Percentiles rank a stretch among this genome's conserved stretches.
Conservation (phyloP, 2,329 filamentous ascomycete species). For the Epichloe elymi region DNA sequence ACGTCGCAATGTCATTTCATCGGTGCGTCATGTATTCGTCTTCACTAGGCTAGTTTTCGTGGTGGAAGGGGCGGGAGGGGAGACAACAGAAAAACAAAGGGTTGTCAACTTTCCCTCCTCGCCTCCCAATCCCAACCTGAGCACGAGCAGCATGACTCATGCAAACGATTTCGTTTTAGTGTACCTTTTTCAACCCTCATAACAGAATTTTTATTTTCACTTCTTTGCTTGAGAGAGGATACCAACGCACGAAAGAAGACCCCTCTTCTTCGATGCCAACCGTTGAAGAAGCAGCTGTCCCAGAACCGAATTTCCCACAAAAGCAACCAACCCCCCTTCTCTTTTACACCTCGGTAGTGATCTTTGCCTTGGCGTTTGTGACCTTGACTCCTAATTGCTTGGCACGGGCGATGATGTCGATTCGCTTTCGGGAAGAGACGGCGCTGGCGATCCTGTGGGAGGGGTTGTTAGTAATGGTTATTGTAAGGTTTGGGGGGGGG, state of each 20-base stretch:
- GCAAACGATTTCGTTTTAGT: neutral
- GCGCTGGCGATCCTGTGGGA: constrained; percentile 80
- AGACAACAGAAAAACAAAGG: too few species aligned
- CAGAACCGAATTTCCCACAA: constrained; percentile 1
- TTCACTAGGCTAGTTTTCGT: too few species aligned
- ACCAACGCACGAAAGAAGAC: constrained; percentile 3
- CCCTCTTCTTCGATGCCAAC: constrained; percentile 5
- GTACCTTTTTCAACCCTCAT: neutral
- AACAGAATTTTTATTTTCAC: neutral
- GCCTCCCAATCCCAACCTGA: too few species aligned
- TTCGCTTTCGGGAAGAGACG: constrained; percentile 96
- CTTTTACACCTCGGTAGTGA: constrained; percentile 79
- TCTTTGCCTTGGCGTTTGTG: constrained; percentile 97
- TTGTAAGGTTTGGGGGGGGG: too few species aligned
- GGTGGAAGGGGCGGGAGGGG: too few species aligned
- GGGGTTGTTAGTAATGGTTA: neutral
- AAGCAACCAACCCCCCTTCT: constrained; percentile 2
- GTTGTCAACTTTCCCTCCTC: too few species aligned
- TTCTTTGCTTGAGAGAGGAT: neutral
- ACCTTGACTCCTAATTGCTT: constrained; percentile 99
- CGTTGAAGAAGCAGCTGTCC: constrained; percentile 5
- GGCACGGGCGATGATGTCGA: constrained; percentile 93
- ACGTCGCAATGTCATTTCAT: too few species aligned
- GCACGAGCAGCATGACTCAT: too few species aligned
- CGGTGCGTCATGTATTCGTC: too few species aligned